These are phyloP conservation scores for Moricandia moricandioides DNA, from an alignment of 345 rosid genomes.

Conservation along the genomic window DNA sequence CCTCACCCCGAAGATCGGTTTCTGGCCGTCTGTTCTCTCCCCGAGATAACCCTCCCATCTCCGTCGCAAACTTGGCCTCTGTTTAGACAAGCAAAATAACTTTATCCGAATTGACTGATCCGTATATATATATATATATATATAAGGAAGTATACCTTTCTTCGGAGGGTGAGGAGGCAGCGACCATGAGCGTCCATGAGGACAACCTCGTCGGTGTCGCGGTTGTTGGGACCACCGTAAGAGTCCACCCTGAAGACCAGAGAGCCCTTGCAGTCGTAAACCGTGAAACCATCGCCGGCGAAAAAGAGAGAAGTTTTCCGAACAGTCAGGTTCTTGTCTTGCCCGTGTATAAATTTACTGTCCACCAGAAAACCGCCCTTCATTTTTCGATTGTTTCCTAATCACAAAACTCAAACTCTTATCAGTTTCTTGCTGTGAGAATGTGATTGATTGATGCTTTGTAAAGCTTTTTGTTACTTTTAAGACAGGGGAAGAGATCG, in stretches of 20 bases:
- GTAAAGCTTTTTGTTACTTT: not conserved
- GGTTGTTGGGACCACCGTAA: conserved; percentile 76
- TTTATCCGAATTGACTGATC: not conserved
- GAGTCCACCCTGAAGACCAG: conserved; percentile 86
- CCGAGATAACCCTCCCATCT: conserved; percentile 73
- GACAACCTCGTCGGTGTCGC: conserved; percentile 63
- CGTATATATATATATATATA: not conserved
- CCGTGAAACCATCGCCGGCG: conserved; percentile 87
- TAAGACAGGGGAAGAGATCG: not conserved
- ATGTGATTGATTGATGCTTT: not conserved
- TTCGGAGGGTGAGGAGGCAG: conserved; percentile 82
- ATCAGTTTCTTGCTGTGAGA: not conserved
- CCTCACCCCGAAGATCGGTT: conserved; percentile 60
- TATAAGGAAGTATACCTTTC: conserved; percentile 45
- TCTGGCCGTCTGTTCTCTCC: conserved; percentile 61
- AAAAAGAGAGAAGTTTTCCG: conserved; percentile 84
- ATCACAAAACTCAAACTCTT: not conserved
- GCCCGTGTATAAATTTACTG: conserved; percentile 41
- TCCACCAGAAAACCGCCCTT: conserved; percentile 50
- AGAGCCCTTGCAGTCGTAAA: conserved; percentile 62
- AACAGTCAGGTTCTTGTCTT: conserved; percentile 69
- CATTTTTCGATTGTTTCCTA: conserved; percentile 18
- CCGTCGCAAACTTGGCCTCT: conserved; percentile 72
- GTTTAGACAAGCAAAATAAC: not conserved
- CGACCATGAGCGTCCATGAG: conserved; percentile 88